Evolutionary conservation across 2,329 filamentous ascomycete species (phyloP).

Genomic region (Diaporthe citri): DNA sequence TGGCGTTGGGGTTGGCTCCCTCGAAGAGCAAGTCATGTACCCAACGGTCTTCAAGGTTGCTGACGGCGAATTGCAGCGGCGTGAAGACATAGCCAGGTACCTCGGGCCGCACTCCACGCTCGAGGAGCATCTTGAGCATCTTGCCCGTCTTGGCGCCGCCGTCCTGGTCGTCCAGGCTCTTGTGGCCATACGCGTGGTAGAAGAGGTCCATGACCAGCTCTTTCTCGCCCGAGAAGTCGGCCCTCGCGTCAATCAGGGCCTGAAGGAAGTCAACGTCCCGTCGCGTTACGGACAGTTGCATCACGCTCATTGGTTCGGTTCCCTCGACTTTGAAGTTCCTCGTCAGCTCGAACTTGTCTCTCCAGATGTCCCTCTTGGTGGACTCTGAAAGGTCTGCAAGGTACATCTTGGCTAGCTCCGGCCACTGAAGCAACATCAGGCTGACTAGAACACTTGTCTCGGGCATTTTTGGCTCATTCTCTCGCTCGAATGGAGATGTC

Average conservation of each 20-base stretch:
- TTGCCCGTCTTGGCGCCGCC: neutral
- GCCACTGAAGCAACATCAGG: slow-evolving; percentile 19
- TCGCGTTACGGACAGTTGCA: slow-evolving; percentile 6
- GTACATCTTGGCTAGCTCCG: neutral
- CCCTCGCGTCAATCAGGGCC: neutral
- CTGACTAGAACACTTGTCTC: slow-evolving; percentile 24
- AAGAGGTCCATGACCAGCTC: slow-evolving; percentile 26
- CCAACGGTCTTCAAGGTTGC: neutral
- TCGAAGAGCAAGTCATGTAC: neutral
- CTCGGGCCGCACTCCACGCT: slow-evolving; percentile 2
- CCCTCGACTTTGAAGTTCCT: neutral
- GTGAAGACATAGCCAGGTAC: slow-evolving; percentile 1
- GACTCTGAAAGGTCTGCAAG: neutral
- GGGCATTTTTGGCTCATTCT: neutral
- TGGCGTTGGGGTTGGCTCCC: neutral
- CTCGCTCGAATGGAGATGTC: neutral
- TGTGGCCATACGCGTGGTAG: slow-evolving; percentile 1
- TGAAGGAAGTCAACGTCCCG: neutral
- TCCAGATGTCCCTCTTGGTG: slow-evolving; percentile 1
- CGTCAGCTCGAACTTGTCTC: slow-evolving; percentile 8
- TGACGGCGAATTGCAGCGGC: slow-evolving; percentile 28
- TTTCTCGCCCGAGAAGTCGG: neutral
- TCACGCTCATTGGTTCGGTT: neutral
- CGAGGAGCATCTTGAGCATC: slow-evolving; percentile 24
- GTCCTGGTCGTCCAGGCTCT: neutral